Evolutionary conservation across 805 yeast species (phyloP).

Genomic region (Candida incommunis): DNA sequence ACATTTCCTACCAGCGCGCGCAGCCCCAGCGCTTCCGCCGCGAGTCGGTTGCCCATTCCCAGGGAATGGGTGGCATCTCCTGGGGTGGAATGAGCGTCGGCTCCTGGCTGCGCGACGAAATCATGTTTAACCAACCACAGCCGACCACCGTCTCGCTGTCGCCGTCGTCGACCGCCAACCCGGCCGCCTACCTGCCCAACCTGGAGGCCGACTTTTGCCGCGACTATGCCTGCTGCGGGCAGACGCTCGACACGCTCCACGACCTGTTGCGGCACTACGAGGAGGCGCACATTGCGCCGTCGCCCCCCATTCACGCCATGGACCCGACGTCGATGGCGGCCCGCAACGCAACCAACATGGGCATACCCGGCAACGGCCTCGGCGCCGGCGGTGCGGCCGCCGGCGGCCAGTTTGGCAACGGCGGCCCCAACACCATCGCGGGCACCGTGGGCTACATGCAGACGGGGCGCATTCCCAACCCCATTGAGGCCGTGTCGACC

Average conservation of each 20-base stretch:
- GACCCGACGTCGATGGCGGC: constrained; percentile 14
- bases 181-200: constrained; percentile 74
- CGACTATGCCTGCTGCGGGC: constrained; percentile 95
- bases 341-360: neutral
- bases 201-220: constrained; percentile 92
- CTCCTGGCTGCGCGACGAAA: constrained; percentile 88
- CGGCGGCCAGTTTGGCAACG: constrained; percentile 1
- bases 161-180: constrained; percentile 40
- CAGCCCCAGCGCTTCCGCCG: constrained; percentile 45
- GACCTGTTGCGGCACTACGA: constrained; percentile 90
- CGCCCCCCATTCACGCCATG: constrained; percentile 28
- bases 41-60: constrained; percentile 89
- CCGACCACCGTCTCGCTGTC: constrained; percentile 42
- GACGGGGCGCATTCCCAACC: constrained; percentile 31
- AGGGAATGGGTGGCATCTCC: constrained; percentile 94
- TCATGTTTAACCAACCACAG: constrained; percentile 16
- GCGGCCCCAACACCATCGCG: constrained; percentile 3
- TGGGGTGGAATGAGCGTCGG: constrained; percentile 97
- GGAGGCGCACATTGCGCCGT: constrained; percentile 73
- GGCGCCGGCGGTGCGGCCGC: too few relatives aligned
- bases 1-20: constrained; percentile 23
- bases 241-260: constrained; percentile 80
- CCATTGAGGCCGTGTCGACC: constrained; percentile 75
- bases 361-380: neutral
- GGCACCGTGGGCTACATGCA: constrained; percentile 6